Conservation (phyloP, 192 early-diverging fungal genomes). For the Coemansia guatemalensis region DNA sequence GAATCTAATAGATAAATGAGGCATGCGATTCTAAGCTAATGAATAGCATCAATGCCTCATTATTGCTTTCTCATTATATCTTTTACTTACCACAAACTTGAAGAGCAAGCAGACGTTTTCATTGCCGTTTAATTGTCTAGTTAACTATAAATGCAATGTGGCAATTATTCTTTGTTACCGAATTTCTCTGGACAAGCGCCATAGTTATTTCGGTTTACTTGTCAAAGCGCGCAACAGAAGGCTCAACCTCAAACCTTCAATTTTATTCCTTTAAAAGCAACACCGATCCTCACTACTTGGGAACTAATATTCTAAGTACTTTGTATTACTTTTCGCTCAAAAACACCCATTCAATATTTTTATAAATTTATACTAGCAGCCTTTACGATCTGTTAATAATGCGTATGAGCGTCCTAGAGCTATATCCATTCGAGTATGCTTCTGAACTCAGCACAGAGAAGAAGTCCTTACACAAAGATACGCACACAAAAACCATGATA, state of each 20-base stretch:
- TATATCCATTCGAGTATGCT: conserved; percentile 15
- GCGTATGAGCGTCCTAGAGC: not conserved
- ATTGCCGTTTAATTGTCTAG: not conserved
- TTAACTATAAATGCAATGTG: not conserved
- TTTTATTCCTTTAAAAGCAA: not conserved
- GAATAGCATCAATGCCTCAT: not conserved
- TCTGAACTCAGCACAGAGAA: conserved; percentile 9
- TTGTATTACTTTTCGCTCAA: not conserved
- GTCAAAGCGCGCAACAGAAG: not conserved
- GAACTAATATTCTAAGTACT: not conserved
- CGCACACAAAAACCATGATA: not conserved
- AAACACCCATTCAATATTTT: not conserved
- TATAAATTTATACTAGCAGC: not conserved
- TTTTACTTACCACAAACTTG: not conserved
- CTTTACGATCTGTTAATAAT: not conserved
- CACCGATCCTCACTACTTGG: not conserved
- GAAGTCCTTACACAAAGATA: not conserved
- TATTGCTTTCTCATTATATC: not conserved
- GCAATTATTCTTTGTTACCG: not conserved
- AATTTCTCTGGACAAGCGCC: not conserved
- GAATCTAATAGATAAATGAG: not conserved
- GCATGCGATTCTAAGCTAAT: not conserved
- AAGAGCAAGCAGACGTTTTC: not conserved
- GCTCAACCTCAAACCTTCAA: not conserved
- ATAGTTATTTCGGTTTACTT: not conserved